Percentiles rank a stretch among this genome's conserved stretches.
Conservation (phyloP, 805 yeast species). For the Henningerozyma blattae region DNA sequence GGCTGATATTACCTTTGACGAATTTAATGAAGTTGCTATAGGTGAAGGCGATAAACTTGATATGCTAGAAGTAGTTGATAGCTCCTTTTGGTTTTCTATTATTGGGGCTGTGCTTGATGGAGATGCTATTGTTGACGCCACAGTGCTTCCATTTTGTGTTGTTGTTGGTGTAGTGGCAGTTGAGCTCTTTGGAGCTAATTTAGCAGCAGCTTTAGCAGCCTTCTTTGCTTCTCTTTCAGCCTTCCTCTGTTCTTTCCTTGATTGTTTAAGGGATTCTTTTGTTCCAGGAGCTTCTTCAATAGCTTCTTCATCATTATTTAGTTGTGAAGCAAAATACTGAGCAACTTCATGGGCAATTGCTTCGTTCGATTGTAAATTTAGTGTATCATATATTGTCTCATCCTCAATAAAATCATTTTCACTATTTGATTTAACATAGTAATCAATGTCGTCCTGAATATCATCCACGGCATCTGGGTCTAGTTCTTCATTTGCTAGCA, state of each 20-base stretch:
- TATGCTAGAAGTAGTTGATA: neutral
- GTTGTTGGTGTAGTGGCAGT: constrained; percentile 1
- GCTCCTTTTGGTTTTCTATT: neutral
- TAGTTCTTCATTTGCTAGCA: constrained; percentile 71
- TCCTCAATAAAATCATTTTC: constrained; percentile 88
- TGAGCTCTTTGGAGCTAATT: constrained; percentile 7
- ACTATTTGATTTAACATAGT: constrained; percentile 84
- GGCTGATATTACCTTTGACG: constrained; percentile 4
- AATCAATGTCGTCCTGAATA: constrained; percentile 79
- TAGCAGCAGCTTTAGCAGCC: constrained; percentile 24
- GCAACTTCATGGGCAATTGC: constrained; percentile 41
- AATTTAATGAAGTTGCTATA: constrained; percentile 1
- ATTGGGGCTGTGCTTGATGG: constrained; percentile 5
- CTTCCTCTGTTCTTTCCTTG: constrained; percentile 24
- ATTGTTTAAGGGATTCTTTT: constrained; percentile 14
- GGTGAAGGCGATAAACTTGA: constrained; percentile 13
- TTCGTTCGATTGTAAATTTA: constrained; percentile 53
- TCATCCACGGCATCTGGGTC: constrained; percentile 65
- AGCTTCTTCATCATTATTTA: constrained; percentile 15
- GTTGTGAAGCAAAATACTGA: constrained; percentile 23
- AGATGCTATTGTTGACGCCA: constrained; percentile 3
- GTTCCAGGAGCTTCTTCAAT: constrained; percentile 5
- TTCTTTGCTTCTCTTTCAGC: constrained; percentile 26
- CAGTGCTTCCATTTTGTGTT: neutral
- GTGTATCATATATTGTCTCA: constrained; percentile 82